These are phyloP conservation scores for Populus davidiana DNA, from an alignment of 345 rosid genomes.

Conservation along the genomic window DNA sequence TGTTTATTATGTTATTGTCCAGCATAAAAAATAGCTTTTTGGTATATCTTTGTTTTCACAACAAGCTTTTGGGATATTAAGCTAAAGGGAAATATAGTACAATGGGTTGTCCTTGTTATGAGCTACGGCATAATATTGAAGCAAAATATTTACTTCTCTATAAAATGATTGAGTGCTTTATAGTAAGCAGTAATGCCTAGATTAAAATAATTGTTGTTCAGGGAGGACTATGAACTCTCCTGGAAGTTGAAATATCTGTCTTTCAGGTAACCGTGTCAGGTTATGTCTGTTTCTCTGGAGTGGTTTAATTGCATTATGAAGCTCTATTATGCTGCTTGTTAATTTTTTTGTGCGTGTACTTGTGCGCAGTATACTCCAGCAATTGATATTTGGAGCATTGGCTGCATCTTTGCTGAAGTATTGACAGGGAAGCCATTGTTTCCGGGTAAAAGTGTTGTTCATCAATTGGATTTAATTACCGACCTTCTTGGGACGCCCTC, in stretches of 20 bases:
- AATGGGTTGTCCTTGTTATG: not conserved
- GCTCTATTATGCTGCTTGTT: conserved; percentile 6
- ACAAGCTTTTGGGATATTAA: not conserved
- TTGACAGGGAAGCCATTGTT: conserved; percentile 94
- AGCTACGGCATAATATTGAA: conserved; percentile 18
- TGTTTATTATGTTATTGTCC: not conserved
- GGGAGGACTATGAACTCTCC: conserved; percentile 99
- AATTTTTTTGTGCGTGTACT: conserved; percentile 25
- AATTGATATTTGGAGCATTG: conserved; percentile 96
- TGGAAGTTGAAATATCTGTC: conserved; percentile 93
- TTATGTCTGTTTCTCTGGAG: conserved; percentile 37
- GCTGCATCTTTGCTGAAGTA: conserved; percentile 98
- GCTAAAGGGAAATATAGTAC: not conserved
- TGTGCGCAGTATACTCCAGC: conserved; percentile 95
- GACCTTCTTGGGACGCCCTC: conserved; percentile 96
- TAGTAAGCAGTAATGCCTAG: conserved; percentile 70
- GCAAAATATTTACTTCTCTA: conserved; percentile 25
- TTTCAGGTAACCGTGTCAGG: conserved; percentile 83
- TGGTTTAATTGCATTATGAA: conserved; percentile 21
- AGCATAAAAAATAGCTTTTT: not conserved
- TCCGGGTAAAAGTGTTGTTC: conserved; percentile 97
- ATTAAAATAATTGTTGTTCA: conserved; percentile 94
- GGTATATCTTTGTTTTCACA: not conserved
- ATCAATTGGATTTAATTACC: conserved; percentile 93
- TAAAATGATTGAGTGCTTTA: conserved; percentile 47